Evolutionary conservation across 2,329 filamentous ascomycete genomes (phyloP), one percentile per base, ranked within the genome.

Genomic region (Pseudocercospora crystallina): DNA sequence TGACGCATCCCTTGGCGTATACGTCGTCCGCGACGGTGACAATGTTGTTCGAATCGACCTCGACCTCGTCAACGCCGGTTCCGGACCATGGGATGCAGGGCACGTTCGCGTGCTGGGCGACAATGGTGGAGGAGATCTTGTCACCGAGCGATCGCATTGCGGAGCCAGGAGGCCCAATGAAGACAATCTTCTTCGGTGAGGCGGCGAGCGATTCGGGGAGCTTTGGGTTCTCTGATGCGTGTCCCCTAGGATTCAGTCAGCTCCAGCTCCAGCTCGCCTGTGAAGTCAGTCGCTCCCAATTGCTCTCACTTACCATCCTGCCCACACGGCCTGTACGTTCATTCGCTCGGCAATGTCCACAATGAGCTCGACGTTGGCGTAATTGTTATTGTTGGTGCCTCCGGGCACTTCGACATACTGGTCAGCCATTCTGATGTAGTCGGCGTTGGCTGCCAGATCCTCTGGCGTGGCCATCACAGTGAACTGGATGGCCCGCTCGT

Each of bases 361-460:
- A 73, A 99, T 99, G 70, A 99, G 81, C 78, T 99, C 94, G 54
- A 99, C 94, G 71, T 99, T 99, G 76, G 94, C 94, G 75, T 99
- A 99, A 76, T 99, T 99, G 85, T 99, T 96, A 82, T 99, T 99
- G 79, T 99, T 99, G 57, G 94, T 99, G 69, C 94, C 94, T 68
- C 94, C 94, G 31, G 94, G 94, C 56, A 99, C 92, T 77, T 99
- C 94, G 64, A 99, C 94, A 73, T 99, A 99, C 80, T 96, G 90
- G 76, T 99, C 94, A 31, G 94, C 94, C 94, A 99, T 97, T 71
- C 94, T 85, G 71, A 99, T 99, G 77, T 99, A 99, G 76, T 99
- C 94, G 62, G 94, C 94, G 73, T 99, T 99, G 71, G 94, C 94
- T 71, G 87, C 84, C 69, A 99, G 75, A 85, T 99, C 94, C 76